Evolutionary conservation across 345 rosid species (phyloP).

Genomic region (Arabis hirsuta): DNA sequence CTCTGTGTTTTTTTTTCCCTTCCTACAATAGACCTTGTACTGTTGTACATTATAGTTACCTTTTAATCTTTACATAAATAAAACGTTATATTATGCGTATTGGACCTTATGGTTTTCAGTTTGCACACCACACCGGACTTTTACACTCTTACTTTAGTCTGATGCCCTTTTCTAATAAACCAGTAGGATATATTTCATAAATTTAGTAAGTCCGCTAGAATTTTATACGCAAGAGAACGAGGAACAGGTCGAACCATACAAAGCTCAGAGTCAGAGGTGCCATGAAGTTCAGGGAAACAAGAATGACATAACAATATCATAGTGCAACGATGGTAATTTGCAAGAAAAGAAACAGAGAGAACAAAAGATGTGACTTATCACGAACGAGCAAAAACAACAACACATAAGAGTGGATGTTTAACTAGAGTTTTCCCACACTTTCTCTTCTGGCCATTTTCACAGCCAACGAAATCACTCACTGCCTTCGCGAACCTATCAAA

Average conservation of each 20-base stretch:
- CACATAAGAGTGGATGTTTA: not conserved
- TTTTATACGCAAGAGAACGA: not conserved
- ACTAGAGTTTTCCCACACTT: not conserved
- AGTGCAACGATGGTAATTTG: not conserved
- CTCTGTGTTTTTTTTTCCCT: too few relatives aligned
- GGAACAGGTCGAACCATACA: slow-evolving; percentile 11
- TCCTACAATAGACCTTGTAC: too few relatives aligned
- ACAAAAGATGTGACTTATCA: not conserved
- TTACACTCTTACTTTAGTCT: not conserved
- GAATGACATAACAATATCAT: not conserved
- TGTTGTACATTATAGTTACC: too few relatives aligned
- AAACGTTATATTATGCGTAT: too few relatives aligned
- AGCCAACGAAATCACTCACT: slow-evolving; percentile 25
- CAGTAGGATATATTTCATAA: not conserved
- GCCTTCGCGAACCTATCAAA: slow-evolving; percentile 36
- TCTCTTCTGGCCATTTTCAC: slow-evolving; percentile 12
- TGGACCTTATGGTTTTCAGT: too few relatives aligned
- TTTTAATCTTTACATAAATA: too few relatives aligned
- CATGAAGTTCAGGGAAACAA: not conserved
- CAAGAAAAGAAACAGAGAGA: not conserved
- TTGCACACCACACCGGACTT: not conserved
- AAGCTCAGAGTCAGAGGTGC: not conserved
- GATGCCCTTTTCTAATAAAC: not conserved
- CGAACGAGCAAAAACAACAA: not conserved
- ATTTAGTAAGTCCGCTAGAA: not conserved